A percentile compares a stretch with the other conserved stretches of the same genome.
phyloP scores from a whole-genome alignment of 345 rosid species.

The Carallia brachiata region DNA sequence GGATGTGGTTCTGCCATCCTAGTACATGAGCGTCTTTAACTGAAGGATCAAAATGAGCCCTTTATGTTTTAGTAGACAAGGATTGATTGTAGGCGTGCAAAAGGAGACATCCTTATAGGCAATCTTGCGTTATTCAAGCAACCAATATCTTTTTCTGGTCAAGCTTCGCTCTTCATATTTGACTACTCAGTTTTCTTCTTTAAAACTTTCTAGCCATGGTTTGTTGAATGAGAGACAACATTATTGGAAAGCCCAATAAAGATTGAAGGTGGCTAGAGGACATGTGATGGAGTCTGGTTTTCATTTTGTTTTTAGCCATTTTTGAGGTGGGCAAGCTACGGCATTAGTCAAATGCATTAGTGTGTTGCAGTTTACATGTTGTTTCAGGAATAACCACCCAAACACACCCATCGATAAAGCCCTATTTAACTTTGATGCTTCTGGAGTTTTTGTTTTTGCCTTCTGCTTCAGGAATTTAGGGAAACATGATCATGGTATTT shows the following conservation, averaged over 20 bases:
- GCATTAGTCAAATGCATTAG: background rate
- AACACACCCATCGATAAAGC: background rate
- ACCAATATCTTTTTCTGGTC: no score
- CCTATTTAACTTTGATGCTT: background rate
- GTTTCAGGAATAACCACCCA: background rate
- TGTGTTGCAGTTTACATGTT: background rate
- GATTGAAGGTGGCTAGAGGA: background rate
- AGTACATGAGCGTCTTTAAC: no score
- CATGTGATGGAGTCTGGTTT: background rate
- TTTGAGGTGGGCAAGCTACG: background rate
- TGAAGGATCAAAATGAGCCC: no score
- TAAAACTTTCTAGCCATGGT: no score
- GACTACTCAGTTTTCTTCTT: no score
- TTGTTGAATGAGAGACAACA: background rate
- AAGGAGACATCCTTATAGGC: no score
- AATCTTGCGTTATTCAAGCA: no score
- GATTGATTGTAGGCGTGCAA: no score
- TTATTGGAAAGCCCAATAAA: background rate
- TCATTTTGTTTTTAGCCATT: background rate
- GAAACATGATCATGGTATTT: constrained; percentile 5
- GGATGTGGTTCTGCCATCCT: no score
- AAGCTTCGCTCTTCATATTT: no score
- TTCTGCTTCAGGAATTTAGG: background rate
- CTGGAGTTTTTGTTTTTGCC: background rate
- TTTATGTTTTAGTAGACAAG: no score